Evolutionary conservation across 225 moss, liverwort and hornwort genomes (phyloP), one percentile per base, ranked within the genome.

Genomic region (Bryum argenteum): DNA sequence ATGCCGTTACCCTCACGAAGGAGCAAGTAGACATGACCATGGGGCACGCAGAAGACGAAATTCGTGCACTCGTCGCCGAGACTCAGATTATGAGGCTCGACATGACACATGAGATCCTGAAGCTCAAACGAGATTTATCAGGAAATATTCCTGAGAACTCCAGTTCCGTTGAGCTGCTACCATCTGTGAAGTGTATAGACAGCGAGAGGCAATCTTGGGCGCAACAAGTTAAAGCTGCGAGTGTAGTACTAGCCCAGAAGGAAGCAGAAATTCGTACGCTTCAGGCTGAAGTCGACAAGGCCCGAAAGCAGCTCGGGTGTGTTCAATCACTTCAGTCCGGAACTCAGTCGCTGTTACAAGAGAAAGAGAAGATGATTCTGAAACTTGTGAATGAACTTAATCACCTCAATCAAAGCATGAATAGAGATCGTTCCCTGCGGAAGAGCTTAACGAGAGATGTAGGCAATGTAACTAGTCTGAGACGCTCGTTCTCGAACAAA

Each of bases 151-250:
- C 71, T 75, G 80, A 80, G 54, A 67, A 64, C 44, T 65, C 75
- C 38, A 47, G 73, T 39, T 71, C 76, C 58, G 18, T 63, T 10
- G 75, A 77, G 33, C 28, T 79, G 37, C 68, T 77, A 54, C 82
- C 77, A 45, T 82, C 85, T 80, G 70, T 64, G 6, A 83, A 73
- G 70, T 86, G 86, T 58, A 75, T 63, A 15, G 86, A 83, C 58
- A 70, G 69, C 45, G 80, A 86, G 74, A 78, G 85, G 37, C 79
- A 80, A 65, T 86, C 85, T 43, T 86, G 85, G 85, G 82, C 79
- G 40, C 78, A 73, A 58, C 87, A 83, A 63, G 75, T 87, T 11
- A 84, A 84, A 62, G 76, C 83, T 52, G 83, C 83, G 14, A 81
- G 76, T 67, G 75, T 73, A 7, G 71, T 81, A 17, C 40, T 83